phyloP scores from a whole-genome alignment of 1,284 basidiomycete species.

The Pholiota adiposa region DNA sequence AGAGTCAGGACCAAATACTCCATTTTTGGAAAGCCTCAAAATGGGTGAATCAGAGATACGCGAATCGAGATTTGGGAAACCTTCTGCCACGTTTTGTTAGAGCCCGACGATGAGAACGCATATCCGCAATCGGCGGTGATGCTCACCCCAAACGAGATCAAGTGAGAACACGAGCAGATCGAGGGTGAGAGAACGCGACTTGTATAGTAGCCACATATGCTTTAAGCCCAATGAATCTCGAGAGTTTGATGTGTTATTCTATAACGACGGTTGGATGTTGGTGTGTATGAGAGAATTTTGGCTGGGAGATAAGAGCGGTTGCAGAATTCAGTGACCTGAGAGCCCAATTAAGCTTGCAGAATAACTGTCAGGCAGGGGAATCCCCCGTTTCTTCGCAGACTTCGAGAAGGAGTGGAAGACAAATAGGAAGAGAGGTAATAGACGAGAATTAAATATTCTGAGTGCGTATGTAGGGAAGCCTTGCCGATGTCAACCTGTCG shows the following conservation, averaged over 20 bases:
- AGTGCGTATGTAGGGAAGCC: neutral
- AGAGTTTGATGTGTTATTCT: constrained; percentile 12
- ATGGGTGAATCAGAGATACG: constrained; percentile 10
- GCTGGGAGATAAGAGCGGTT: constrained; percentile 8
- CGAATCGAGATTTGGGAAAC: constrained; percentile 19
- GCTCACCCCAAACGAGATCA: constrained; percentile 13
- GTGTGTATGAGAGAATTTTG: constrained; percentile 15
- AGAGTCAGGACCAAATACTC: constrained; percentile 11
- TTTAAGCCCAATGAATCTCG: constrained; percentile 7
- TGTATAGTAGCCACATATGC: constrained; percentile 16
- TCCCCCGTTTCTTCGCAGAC: constrained; percentile 13
- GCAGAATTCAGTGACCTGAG: constrained; percentile 5
- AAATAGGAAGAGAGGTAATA: neutral
- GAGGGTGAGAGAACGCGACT: constrained; percentile 17
- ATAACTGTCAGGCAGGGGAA: neutral
- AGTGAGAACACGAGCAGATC: constrained; percentile 7
- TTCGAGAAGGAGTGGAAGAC: constrained; percentile 14
- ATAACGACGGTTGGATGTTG: constrained; percentile 7
- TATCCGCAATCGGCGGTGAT: constrained; percentile 21
- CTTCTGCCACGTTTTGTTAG: constrained; percentile 25
- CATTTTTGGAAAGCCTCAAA: constrained; percentile 10
- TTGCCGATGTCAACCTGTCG: constrained; percentile 1
- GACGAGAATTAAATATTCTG: neutral
- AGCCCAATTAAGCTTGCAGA: constrained; percentile 5
- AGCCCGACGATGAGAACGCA: constrained; percentile 24